These are phyloP conservation scores for Mycena alexandri DNA, from an alignment of 768 basidiomycete genomes.

Conservation along the genomic window DNA sequence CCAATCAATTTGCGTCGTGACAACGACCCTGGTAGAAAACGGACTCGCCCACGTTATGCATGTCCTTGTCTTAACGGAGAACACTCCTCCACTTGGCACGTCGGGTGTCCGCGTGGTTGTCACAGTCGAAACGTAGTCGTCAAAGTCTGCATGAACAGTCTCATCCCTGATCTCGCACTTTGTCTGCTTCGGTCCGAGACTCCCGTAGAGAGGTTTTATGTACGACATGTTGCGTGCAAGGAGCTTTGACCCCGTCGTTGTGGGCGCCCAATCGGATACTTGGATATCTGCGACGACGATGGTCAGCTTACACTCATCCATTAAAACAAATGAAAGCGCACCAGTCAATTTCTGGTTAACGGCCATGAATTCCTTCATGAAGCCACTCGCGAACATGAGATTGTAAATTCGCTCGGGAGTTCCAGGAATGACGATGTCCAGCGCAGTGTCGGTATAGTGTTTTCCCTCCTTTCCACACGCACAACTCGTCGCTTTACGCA, in stretches of 20 bases:
- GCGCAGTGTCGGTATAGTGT: conserved; percentile 79
- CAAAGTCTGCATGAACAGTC: conserved; percentile 81
- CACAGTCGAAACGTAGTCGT: conserved; percentile 83
- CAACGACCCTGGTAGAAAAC: conserved; percentile 81
- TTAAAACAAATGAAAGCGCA: conserved; percentile 52
- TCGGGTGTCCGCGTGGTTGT: conserved; percentile 96
- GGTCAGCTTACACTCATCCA: not conserved
- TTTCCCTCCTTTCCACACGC: conserved; percentile 76
- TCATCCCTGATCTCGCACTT: conserved; percentile 97
- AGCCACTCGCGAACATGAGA: conserved; percentile 95
- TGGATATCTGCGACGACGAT: conserved; percentile 78
- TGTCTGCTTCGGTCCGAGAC: conserved; percentile 93
- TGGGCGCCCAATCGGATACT: conserved; percentile 94
- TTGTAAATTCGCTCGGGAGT: conserved; percentile 97
- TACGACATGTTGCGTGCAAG: conserved; percentile 94
- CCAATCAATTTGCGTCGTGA: conserved; percentile 96
- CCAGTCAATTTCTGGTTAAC: conserved; percentile 91
- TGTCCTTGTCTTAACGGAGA: conserved; percentile 93
- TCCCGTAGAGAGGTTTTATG: conserved; percentile 91
- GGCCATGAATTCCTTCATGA: conserved; percentile 93
- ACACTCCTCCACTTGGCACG: conserved; percentile 93
- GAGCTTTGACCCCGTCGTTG: conserved; percentile 69
- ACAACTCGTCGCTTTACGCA: conserved; percentile 76
- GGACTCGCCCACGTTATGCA: conserved; percentile 95
- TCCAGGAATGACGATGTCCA: conserved; percentile 87